Evolutionary conservation across 2,329 filamentous ascomycete species (phyloP).

Genomic region (Fusarium euwallaceae): DNA sequence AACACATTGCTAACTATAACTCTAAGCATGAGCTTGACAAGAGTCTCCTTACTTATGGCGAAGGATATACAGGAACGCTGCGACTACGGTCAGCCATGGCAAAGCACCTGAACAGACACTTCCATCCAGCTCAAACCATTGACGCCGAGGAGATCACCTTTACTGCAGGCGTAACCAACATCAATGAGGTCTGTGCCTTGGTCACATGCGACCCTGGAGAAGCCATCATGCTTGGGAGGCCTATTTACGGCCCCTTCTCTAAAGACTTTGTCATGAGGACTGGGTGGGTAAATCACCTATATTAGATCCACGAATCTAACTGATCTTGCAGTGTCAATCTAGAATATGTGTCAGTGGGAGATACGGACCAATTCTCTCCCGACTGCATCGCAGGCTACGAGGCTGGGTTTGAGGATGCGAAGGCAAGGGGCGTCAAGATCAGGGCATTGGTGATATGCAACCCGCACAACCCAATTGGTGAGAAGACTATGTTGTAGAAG

Average conservation of each 20-base stretch:
- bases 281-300: neutral
- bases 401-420: neutral
- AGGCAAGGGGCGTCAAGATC: neutral
- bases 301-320: neutral
- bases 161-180: neutral
- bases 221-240: neutral
- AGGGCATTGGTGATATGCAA: conserved; percentile 2
- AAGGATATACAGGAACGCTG: neutral
- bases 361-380: neutral
- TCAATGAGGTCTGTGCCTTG: neutral
- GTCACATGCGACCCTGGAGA: neutral
- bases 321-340: neutral
- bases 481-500: neutral
- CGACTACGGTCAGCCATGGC: neutral
- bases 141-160: neutral
- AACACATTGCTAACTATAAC: neutral
- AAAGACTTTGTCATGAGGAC: conserved; percentile 3
- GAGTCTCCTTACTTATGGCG: neutral
- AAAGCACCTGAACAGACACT: neutral
- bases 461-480: neutral
- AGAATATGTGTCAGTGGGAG: neutral
- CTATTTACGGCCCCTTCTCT: neutral
- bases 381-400: neutral
- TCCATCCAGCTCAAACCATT: neutral
- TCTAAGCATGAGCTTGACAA: neutral